phyloP scores from a whole-genome alignment of 2,329 filamentous ascomycete genomes.

The Trichoderma sp. region DNA sequence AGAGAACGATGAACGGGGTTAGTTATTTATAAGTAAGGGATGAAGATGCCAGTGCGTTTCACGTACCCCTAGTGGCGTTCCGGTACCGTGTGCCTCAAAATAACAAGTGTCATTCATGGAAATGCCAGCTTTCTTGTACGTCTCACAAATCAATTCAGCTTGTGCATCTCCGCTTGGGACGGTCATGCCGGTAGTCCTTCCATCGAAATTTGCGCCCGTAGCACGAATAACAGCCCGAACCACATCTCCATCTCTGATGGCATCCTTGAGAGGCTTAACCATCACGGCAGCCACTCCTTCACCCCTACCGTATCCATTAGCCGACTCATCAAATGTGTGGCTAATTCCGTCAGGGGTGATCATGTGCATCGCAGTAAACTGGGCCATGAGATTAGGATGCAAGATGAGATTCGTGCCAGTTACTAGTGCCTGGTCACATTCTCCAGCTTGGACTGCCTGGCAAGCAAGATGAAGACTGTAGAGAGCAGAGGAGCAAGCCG shows the following conservation, averaged over 20 bases:
- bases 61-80: neutral
- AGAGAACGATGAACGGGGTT: neutral
- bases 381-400: neutral
- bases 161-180: neutral
- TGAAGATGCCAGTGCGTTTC: neutral
- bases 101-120: neutral
- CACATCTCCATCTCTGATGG: neutral
- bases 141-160: neutral
- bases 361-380: constrained; percentile 17
- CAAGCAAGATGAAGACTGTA: constrained; percentile 3
- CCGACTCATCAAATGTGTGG: constrained; percentile 35
- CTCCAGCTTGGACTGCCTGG: neutral
- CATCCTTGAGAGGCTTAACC: neutral
- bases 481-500: neutral
- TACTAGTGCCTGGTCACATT: neutral
- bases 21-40: neutral
- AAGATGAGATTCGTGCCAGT: neutral
- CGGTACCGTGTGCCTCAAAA: neutral
- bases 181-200: neutral
- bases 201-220: neutral
- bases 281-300: neutral
- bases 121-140: neutral
- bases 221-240: neutral
- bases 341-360: constrained; percentile 30
- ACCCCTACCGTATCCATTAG: neutral